Conservation (phyloP, 306 rosid species). For the Castanea crenata region DNA sequence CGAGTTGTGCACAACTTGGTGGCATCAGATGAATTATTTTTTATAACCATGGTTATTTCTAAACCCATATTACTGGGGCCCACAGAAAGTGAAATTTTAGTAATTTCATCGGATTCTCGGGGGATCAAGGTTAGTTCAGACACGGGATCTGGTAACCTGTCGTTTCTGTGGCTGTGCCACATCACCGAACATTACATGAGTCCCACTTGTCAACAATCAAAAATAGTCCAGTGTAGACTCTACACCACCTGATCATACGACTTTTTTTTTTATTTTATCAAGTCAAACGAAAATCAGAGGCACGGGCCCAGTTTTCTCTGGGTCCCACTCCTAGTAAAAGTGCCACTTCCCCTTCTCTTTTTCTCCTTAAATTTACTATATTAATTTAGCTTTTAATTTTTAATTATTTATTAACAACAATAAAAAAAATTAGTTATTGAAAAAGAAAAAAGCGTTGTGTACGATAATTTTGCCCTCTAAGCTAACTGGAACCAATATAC, state of each 20-base stretch:
- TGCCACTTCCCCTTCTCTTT: background rate
- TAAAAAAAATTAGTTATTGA: background rate
- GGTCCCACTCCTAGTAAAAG: background rate
- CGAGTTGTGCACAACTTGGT: too few relatives aligned
- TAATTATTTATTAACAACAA: too few relatives aligned
- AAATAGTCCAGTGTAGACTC: background rate
- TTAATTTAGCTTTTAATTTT: background rate
- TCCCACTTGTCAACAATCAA: background rate
- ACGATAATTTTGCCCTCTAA: too few relatives aligned
- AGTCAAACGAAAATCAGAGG: background rate
- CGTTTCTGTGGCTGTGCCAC: background rate
- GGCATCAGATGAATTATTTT: too few relatives aligned
- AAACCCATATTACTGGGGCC: background rate
- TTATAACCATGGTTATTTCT: too few relatives aligned
- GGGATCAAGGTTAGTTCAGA: background rate
- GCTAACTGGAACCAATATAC: background rate
- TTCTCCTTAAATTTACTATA: background rate
- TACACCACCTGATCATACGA: background rate
- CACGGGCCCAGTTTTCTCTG: background rate
- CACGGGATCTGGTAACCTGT: slow-evolving; percentile 3
- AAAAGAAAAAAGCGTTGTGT: background rate
- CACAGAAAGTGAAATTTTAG: background rate
- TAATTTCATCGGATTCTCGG: background rate
- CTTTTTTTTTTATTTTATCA: too few relatives aligned
- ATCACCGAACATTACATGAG: background rate